Conservation (phyloP, 306 rosid species). For the Castanea mollissima region DNA sequence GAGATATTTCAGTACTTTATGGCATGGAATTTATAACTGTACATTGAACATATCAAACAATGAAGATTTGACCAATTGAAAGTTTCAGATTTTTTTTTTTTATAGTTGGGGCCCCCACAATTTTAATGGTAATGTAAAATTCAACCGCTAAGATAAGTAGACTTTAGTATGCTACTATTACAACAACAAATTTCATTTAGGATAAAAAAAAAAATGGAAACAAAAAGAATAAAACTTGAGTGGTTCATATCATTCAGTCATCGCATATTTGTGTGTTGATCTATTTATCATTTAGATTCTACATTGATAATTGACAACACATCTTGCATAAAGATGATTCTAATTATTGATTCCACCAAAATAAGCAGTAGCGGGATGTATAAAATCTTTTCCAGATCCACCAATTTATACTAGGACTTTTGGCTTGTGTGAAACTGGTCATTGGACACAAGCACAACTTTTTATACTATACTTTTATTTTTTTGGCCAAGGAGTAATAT, state of each 20-base stretch:
- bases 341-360: not conserved
- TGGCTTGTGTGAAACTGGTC: accelerated
- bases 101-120: no score
- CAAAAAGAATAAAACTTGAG: not conserved
- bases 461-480: accelerated
- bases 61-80: no score
- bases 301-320: conserved; percentile 2
- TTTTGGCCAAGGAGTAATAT: no score
- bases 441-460: no score
- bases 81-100: no score
- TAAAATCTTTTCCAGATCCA: not conserved
- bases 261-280: not conserved
- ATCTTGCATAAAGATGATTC: not conserved
- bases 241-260: not conserved
- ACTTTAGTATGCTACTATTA: no score
- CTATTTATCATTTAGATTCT: not conserved
- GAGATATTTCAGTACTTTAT: no score
- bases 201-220: not conserved
- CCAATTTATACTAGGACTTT: accelerated
- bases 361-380: accelerated
- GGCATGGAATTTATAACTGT: no score
- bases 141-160: no score
- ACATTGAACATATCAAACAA: no score
- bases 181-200: no score
- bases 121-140: no score